A percentile compares a stretch with the other conserved stretches of the same genome.
Evolutionary conservation across 2,329 filamentous ascomycete genomes (phyloP).

Genomic region (Dactylonectria macrodidyma): DNA sequence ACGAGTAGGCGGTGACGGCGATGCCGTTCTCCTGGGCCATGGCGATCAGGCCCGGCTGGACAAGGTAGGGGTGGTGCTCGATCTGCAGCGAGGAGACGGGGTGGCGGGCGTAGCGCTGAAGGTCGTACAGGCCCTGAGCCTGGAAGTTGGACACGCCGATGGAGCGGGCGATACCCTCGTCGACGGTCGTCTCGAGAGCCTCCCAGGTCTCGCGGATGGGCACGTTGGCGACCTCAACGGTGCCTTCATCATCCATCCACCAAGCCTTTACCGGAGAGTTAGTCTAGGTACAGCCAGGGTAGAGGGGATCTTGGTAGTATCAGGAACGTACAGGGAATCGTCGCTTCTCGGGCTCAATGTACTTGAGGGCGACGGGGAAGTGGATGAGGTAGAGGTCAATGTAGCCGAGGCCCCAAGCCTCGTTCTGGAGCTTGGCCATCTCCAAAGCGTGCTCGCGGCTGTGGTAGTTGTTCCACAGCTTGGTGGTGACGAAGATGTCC

Average conservation of each 20-base stretch:
- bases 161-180: slow-evolving; percentile 74
- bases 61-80: slow-evolving; percentile 79
- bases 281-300: background rate
- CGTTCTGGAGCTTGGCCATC: slow-evolving; percentile 80
- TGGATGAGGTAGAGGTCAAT: slow-evolving; percentile 90
- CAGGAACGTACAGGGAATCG: slow-evolving; percentile 52
- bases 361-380: slow-evolving; percentile 65
- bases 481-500: slow-evolving; percentile 90
- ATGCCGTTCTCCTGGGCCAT: slow-evolving; percentile 72
- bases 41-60: slow-evolving; percentile 69
- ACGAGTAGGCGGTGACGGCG: slow-evolving; percentile 75
- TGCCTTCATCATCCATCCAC: slow-evolving; percentile 59
- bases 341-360: slow-evolving; percentile 58
- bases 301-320: no score
- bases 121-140: slow-evolving; percentile 70
- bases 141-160: slow-evolving; percentile 88
- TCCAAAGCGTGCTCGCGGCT: slow-evolving; percentile 80
- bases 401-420: slow-evolving; percentile 86
- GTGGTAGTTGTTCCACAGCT: slow-evolving; percentile 94
- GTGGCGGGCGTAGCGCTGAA: slow-evolving; percentile 71
- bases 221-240: slow-evolving; percentile 71
- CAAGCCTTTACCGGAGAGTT: slow-evolving; percentile 38
- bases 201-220: slow-evolving; percentile 84
- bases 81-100: slow-evolving; percentile 72
- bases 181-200: slow-evolving; percentile 81